Percentiles rank a stretch among this genome's conserved stretches.
Evolutionary conservation across 2,329 filamentous ascomycete species (phyloP).

Genomic region (Diaporthe sp.): DNA sequence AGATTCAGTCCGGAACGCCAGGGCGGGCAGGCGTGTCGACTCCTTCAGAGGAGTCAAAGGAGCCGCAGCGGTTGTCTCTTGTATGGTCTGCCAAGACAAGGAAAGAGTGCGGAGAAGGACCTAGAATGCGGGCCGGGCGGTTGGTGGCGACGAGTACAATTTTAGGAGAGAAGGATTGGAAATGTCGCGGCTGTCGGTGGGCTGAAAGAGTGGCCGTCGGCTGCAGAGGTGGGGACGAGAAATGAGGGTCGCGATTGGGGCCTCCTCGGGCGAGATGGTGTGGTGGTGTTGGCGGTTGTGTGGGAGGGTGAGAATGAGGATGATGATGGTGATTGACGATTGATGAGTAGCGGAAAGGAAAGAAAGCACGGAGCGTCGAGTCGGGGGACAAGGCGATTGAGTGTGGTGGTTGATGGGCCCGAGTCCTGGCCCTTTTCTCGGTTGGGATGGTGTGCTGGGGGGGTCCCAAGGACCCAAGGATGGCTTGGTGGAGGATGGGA

Average conservation of each 20-base stretch:
- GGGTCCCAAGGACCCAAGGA: constrained; percentile 7
- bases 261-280: neutral
- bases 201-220: constrained; percentile 21
- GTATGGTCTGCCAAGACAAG: constrained; percentile 21
- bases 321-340: constrained; percentile 1
- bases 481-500: constrained; percentile 16
- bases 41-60: constrained; percentile 44
- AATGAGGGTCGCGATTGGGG: constrained; percentile 31
- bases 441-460: constrained; percentile 30
- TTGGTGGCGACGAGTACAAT: constrained; percentile 27
- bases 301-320: neutral
- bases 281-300: constrained; percentile 17
- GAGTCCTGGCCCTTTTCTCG: constrained; percentile 31
- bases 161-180: constrained; percentile 34
- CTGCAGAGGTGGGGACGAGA: constrained; percentile 33
- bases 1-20: constrained; percentile 61
- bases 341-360: constrained; percentile 30
- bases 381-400: constrained; percentile 23
- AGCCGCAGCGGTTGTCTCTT: constrained; percentile 19
- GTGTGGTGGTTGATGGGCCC: constrained; percentile 3
- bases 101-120: constrained; percentile 25
- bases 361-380: constrained; percentile 31
- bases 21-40: constrained; percentile 54
- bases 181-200: constrained; percentile 31
- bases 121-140: constrained; percentile 8